Percentiles rank a stretch among this genome's conserved stretches.
Conservation (phyloP, 2,329 filamentous ascomycete species). For the Sphaerulina vaccinii region DNA sequence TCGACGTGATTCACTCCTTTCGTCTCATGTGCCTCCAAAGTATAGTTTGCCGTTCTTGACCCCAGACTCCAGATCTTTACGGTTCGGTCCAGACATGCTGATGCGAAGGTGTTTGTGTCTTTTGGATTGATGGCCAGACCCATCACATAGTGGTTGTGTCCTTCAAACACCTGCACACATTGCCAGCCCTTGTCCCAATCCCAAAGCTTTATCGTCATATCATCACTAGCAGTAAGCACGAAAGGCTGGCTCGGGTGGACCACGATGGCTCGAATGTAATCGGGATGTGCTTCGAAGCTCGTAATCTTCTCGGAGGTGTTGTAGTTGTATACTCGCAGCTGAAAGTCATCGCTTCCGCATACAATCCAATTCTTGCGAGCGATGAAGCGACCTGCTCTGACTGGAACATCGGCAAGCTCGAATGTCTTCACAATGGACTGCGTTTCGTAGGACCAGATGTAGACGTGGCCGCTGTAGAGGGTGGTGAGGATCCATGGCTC, state of each 20-base stretch:
- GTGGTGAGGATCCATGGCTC: slow-evolving; percentile 96
- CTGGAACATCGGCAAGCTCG: slow-evolving; percentile 96
- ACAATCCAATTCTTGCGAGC: slow-evolving; percentile 90
- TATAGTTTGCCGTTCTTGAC: slow-evolving; percentile 91
- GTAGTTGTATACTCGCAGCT: slow-evolving; percentile 92
- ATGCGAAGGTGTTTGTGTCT: slow-evolving; percentile 65
- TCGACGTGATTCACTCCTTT: slow-evolving; percentile 99
- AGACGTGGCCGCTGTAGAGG: slow-evolving; percentile 95
- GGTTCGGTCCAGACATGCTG: slow-evolving; percentile 90
- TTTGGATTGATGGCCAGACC: slow-evolving; percentile 96
- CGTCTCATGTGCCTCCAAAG: slow-evolving; percentile 91
- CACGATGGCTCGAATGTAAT: slow-evolving; percentile 95
- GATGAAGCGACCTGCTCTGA: slow-evolving; percentile 93
- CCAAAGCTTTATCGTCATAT: slow-evolving; percentile 98
- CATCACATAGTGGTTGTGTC: slow-evolving; percentile 97
- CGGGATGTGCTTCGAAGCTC: slow-evolving; percentile 93
- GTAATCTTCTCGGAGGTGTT: slow-evolving; percentile 99
- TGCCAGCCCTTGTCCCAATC: slow-evolving; percentile 99
- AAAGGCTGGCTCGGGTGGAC: slow-evolving; percentile 96
- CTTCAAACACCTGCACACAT: slow-evolving; percentile 94
- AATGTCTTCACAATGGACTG: slow-evolving; percentile 98
- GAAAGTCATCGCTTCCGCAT: slow-evolving; percentile 84
- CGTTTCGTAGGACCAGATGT: slow-evolving; percentile 98
- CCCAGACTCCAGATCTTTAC: slow-evolving; percentile 98
- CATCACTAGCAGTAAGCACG: slow-evolving; percentile 92